Conservation (phyloP, 306 rosid genomes). For the Oxytropis ochrocephala region DNA sequence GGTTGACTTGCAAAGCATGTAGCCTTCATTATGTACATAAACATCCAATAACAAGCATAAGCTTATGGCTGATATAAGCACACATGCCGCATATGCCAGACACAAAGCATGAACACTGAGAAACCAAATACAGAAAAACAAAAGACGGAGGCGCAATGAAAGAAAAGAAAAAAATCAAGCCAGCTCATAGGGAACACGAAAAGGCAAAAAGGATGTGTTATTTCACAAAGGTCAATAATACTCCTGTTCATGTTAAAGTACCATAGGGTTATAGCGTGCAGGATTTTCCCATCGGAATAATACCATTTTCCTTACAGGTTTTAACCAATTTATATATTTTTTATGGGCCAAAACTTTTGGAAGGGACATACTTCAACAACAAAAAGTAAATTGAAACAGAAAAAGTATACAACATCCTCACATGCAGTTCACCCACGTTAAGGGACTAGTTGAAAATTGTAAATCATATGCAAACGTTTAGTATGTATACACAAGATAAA, state of each 20-base stretch:
- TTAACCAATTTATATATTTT: background rate
- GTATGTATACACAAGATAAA: background rate
- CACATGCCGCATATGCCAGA: background rate
- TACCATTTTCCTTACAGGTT: background rate
- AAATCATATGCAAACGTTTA: background rate
- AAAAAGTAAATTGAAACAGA: background rate
- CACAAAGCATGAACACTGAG: background rate
- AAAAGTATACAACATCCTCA: background rate
- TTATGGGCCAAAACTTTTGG: background rate
- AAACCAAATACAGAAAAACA: constrained; percentile 5
- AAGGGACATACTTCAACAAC: background rate
- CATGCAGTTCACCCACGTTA: background rate
- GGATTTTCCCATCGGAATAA: background rate
- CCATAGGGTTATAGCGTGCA: background rate
- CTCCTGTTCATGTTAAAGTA: background rate
- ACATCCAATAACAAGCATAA: constrained; percentile 12
- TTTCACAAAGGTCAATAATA: background rate
- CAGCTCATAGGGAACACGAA: background rate
- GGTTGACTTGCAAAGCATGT: background rate
- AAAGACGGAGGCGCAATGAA: background rate
- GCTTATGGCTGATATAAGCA: background rate
- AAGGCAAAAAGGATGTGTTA: background rate
- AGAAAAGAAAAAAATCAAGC: background rate
- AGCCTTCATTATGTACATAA: background rate
- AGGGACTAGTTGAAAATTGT: background rate